phyloP scores from a whole-genome alignment of 208 protist species.

The Polymyxa betae region DNA sequence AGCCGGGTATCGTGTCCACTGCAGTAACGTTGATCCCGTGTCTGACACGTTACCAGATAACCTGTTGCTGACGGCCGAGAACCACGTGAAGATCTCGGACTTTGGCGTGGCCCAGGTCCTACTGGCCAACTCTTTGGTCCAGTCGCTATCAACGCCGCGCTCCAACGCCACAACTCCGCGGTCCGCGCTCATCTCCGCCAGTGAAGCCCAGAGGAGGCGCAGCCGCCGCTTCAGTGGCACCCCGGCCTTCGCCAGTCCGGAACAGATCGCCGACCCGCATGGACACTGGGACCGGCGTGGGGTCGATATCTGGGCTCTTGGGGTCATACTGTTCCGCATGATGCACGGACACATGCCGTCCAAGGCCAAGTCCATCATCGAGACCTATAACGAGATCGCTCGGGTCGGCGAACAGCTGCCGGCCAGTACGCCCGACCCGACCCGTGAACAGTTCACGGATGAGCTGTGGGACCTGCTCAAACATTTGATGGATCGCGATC shows the following conservation, averaged over 20 bases:
- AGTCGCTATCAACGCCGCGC: background rate
- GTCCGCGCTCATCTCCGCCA: background rate
- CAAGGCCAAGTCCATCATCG: slow-evolving; percentile 45
- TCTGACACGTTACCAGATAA: slow-evolving; percentile 1
- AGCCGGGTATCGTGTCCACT: background rate
- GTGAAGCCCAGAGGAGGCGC: background rate
- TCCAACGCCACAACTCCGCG: too few relatives aligned
- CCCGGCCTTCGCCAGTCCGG: slow-evolving; percentile 1
- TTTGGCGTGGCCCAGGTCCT: slow-evolving; percentile 37
- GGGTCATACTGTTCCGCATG: slow-evolving; percentile 45
- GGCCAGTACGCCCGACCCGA: background rate
- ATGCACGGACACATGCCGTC: slow-evolving; percentile 32
- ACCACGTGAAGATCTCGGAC: slow-evolving; percentile 40
- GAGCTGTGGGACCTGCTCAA: slow-evolving; percentile 16
- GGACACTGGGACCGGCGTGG: slow-evolving; percentile 40
- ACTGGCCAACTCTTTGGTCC: background rate
- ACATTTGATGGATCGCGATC: slow-evolving; percentile 11
- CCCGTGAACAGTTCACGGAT: background rate
- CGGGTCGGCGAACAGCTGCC: background rate
- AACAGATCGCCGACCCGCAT: background rate
- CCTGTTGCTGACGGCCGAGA: background rate
- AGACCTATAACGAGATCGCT: background rate
- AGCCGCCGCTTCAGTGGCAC: slow-evolving; percentile 42
- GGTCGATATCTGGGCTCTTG: slow-evolving; percentile 36
- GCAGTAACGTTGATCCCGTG: background rate